Base-by-base conservation (phyloP, 805 yeast species). In the Zygosaccharomyces rouxii region DNA sequence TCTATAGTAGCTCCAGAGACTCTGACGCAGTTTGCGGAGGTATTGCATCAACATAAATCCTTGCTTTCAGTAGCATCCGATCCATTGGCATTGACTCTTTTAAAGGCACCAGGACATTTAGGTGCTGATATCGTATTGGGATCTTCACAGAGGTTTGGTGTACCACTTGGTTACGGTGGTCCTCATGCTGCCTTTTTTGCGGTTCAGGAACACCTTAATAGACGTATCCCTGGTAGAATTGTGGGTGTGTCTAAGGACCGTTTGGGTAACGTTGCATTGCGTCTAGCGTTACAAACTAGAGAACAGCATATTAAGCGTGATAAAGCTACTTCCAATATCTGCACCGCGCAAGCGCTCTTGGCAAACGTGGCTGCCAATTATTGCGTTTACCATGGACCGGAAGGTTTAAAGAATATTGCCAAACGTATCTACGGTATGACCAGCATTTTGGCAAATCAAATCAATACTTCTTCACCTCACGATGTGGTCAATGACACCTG, bases 181-280 rank as follows among this genome's bases (percentile, higher is more conserved):
- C 99, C 99, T 3, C 99, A 94, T 68, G 98, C 99, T 41, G 99
- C 96, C 0, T 94, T 88, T 71, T 90, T 94, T 59, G 88, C 98
- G 7, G 95, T 92, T 35, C 76, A 80, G n/a, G 80, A 82, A 51
- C 77, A 81, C 48, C 76, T 85, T 58, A 87, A 88, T 64, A 81
- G 99, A 65, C 94, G 90, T 69, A 89, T 94, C 67, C 99, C 99
- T 2, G 99, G 99, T 38, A 80, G 99, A 72, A 79, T 94, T 48
- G 90, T 94, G 47, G 99, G 99, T 63, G 81, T 87, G 35, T 83
- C 96, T 35, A 88, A 87, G 66, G 99, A 92, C 67, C 78, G 98
- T 62, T 73, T 90, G 46, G 97, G 97, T 18, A 81, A 86, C 55
- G 79, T 77, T n/a, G 98, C 97, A 3, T 76, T 84, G 52, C 80